Evolutionary conservation across 2,329 filamentous ascomycete species (phyloP).

Genomic region (Parastagonospora nodorum): DNA sequence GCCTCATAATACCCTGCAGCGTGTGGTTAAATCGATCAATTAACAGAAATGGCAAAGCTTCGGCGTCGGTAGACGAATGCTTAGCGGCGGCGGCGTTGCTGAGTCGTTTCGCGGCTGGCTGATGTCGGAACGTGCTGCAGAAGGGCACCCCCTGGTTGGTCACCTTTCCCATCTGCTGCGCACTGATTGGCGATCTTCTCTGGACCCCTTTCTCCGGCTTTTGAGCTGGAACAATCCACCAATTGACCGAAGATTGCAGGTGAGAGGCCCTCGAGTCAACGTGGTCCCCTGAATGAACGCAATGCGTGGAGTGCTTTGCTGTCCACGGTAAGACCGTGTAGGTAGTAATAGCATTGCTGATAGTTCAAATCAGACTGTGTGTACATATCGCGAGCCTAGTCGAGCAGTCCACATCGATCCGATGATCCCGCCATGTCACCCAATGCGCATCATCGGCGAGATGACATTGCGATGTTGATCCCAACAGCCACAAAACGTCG

Average conservation of each 20-base stretch:
- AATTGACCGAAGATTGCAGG: too few species aligned
- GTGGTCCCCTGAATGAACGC: background rate
- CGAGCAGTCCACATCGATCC: background rate
- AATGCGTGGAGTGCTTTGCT: background rate
- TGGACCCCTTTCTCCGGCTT: background rate
- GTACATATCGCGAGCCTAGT: background rate
- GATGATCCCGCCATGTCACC: background rate
- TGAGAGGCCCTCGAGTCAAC: background rate
- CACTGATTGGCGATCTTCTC: background rate
- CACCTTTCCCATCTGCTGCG: background rate
- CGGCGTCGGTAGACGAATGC: slow-evolving; percentile 7
- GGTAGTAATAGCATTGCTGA: too few species aligned
- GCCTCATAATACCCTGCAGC: background rate
- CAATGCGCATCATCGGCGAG: background rate
- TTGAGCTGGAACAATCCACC: too few species aligned
- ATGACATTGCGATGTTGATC: background rate
- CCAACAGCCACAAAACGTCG: background rate
- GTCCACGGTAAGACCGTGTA: too few species aligned
- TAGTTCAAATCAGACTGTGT: too few species aligned
- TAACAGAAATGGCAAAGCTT: slow-evolving; percentile 11
- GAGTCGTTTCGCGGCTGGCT: slow-evolving; percentile 8
- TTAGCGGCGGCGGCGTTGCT: slow-evolving; percentile 1
- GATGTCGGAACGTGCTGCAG: slow-evolving; percentile 7
- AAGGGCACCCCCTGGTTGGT: slow-evolving; percentile 1
- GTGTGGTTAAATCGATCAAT: slow-evolving; percentile 5